These are phyloP conservation scores for Rhodamnia rubescens DNA, from an alignment of 345 rosid genomes.

Conservation along the genomic window DNA sequence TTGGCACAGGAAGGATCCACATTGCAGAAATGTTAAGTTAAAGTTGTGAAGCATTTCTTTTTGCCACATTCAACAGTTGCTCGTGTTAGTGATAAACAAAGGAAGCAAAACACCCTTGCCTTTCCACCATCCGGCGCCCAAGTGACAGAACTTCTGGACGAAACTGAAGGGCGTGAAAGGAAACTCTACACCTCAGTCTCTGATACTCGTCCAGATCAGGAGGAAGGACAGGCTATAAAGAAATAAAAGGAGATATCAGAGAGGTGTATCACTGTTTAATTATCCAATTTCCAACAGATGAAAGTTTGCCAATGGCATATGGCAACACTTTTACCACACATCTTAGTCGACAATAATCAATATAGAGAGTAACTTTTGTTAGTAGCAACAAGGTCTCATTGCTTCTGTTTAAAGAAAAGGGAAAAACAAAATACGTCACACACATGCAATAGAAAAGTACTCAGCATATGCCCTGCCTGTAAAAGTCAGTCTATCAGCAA, in stretches of 20 bases:
- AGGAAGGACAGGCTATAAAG: slow-evolving; percentile 72
- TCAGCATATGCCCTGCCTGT: not conserved
- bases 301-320: not conserved
- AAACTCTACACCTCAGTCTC: slow-evolving; percentile 94
- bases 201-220: slow-evolving; percentile 74
- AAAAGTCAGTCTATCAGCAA: not conserved
- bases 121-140: slow-evolving; percentile 74
- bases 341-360: no score
- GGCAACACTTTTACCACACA: no score
- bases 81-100: not conserved
- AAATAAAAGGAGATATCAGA: not conserved
- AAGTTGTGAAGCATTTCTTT: not conserved
- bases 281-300: not conserved
- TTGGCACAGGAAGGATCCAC: not conserved
- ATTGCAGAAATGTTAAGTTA: not conserved
- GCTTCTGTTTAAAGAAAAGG: not conserved
- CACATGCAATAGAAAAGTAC: not conserved
- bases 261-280: not conserved
- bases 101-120: slow-evolving; percentile 27
- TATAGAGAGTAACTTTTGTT: not conserved
- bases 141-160: slow-evolving; percentile 72
- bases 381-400: not conserved
- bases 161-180: slow-evolving; percentile 92
- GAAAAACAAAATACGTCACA: not conserved
- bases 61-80: not conserved